A percentile compares a stretch with the other conserved stretches of the same genome.
These are phyloP conservation scores for Paxillus rubicundulus DNA, from an alignment of 768 basidiomycete genomes.

Conservation along the genomic window DNA sequence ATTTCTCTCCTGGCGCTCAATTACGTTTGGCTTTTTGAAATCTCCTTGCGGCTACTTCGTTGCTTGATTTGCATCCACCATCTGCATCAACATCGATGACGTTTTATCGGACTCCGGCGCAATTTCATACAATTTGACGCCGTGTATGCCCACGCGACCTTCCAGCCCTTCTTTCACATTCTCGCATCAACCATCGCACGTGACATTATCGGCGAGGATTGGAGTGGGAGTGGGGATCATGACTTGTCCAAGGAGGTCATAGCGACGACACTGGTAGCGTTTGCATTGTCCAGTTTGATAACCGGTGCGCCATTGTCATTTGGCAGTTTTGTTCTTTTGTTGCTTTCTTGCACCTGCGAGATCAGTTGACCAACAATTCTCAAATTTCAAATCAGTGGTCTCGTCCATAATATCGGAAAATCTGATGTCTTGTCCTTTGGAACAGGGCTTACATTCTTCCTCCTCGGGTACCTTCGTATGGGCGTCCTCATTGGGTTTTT, in stretches of 20 bases:
- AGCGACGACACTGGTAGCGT: conserved; percentile 91
- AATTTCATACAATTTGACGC: background rate
- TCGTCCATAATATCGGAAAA: background rate
- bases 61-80: too few relatives aligned
- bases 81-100: too few relatives aligned
- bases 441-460: conserved; percentile 64
- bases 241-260: conserved; percentile 67
- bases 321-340: background rate
- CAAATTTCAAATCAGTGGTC: conserved; percentile 9
- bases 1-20: background rate
- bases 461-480: conserved; percentile 80
- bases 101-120: background rate
- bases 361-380: too few relatives aligned
- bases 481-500: conserved; percentile 93
- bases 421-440: conserved; percentile 7
- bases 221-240: conserved; percentile 43
- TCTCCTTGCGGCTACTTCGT: too few relatives aligned
- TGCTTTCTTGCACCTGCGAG: too few relatives aligned
- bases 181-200: conserved; percentile 73
- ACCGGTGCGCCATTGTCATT: conserved; percentile 54
- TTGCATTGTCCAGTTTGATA: conserved; percentile 79
- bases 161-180: conserved; percentile 92
- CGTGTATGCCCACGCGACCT: background rate
- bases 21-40: background rate
- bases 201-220: conserved; percentile 43